Evolutionary conservation across 169 alveolate genomes (phyloP).

Genomic region (Plasmodium cynomolgi): DNA sequence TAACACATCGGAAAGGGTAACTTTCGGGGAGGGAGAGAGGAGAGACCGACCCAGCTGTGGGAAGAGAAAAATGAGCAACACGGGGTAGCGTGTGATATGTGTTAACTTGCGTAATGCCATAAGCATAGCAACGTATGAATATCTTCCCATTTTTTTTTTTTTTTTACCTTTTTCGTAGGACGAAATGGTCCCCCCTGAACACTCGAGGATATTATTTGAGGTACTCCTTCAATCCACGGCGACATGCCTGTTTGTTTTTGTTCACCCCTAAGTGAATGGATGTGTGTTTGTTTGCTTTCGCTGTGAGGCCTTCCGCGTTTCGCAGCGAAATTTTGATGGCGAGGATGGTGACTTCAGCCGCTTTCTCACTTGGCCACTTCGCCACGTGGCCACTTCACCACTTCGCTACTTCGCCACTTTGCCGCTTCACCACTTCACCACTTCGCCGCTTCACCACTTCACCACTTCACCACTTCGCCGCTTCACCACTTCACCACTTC

Average conservation of each 20-base stretch:
- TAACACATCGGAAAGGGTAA: constrained; percentile 30
- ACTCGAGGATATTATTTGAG: constrained; percentile 4
- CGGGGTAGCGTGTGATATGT: background rate
- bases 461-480: too few relatives aligned
- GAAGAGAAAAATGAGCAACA: background rate
- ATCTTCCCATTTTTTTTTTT: background rate
- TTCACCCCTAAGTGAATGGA: background rate
- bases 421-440: background rate
- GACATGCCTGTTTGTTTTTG: background rate
- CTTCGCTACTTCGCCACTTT: background rate
- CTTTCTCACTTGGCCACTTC: background rate
- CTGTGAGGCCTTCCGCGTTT: background rate
- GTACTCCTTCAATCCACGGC: background rate
- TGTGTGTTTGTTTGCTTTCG: background rate
- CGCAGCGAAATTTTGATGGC: too few relatives aligned
- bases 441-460: too few relatives aligned
- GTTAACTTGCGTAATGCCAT: background rate
- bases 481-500: background rate
- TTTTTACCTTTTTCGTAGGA: background rate
- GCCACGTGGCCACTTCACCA: background rate
- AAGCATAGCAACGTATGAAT: background rate
- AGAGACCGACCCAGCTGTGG: too few relatives aligned
- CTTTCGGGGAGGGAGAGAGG: background rate
- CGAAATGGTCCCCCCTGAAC: constrained; percentile 13
- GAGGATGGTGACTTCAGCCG: background rate